Evolutionary conservation across 768 basidiomycete genomes (phyloP).

Genomic region (Tephrocybe sp.): DNA sequence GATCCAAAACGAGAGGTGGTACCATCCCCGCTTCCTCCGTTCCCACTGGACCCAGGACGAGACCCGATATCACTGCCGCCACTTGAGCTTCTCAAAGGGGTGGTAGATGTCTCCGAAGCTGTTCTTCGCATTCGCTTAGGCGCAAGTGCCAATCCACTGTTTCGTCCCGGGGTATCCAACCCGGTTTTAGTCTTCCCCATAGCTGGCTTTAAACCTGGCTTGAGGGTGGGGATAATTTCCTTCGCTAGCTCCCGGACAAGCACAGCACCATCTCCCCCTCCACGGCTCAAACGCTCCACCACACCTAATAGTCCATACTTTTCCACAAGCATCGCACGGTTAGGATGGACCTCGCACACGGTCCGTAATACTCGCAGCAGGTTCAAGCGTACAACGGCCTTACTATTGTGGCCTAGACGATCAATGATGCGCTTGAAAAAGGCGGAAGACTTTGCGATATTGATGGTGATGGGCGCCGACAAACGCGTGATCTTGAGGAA

Average conservation of each 20-base stretch:
- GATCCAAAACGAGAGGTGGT: constrained; percentile 28
- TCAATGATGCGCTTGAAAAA: constrained; percentile 92
- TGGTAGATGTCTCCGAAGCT: constrained; percentile 64
- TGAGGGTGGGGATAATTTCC: constrained; percentile 79
- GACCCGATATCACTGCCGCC: constrained; percentile 17
- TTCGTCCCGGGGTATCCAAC: constrained; percentile 22
- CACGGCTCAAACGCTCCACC: constrained; percentile 76
- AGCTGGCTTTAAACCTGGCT: constrained; percentile 66
- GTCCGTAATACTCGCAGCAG: constrained; percentile 81
- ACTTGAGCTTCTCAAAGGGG: constrained; percentile 18
- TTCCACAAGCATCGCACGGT: constrained; percentile 78
- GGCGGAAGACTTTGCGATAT: constrained; percentile 71
- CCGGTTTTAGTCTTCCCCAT: constrained; percentile 25
- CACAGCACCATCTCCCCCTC: constrained; percentile 79
- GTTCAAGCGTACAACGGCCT: constrained; percentile 89
- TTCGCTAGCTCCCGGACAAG: constrained; percentile 87
- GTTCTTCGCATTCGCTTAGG: constrained; percentile 67
- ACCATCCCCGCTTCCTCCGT: neutral
- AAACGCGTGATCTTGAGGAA: constrained; percentile 90
- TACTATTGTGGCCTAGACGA: constrained; percentile 64
- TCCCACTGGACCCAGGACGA: constrained; percentile 8
- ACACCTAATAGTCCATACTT: constrained; percentile 79
- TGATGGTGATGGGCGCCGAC: constrained; percentile 71
- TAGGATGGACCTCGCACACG: constrained; percentile 89
- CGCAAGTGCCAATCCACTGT: constrained; percentile 39